Base-by-base conservation (phyloP, 179 eudicot species). In the Silene noctiflora region DNA sequence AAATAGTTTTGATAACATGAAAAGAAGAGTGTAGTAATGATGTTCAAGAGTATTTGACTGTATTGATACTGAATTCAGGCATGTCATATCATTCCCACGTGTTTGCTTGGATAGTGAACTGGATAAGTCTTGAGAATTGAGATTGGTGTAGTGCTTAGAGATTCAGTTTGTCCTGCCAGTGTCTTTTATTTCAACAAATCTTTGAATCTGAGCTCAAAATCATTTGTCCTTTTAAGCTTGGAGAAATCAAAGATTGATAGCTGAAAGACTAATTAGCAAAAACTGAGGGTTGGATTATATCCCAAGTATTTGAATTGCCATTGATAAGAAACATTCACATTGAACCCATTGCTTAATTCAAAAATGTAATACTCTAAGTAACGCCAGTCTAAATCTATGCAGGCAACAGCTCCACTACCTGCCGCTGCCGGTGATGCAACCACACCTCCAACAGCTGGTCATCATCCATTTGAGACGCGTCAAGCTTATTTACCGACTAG, bases 401-500 rank as follows among this genome's bases (percentile, higher is more conserved):
- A 84, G 86, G 82, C 74, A 68, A 79, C 76, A 71, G 68, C 24
- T 22, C 44, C 22, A 13, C 71, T 55, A 51, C 75, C 78, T 33
- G 56, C 55, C 29, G 51, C 76, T 27, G 62, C 73, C 10, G 13
- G 66, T 20, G 48, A 77, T 56, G 83, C 77, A 9, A 85, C 80
- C 79, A 77, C 69, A 60, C 77, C 79, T 82, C 79, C 77, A 65
- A 31, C 79, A 1, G 71, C 67, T 16, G 33, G 76, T 73, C 84
- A 76, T 75, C 83, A 69, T 76, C 80, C 77, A 29, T 78, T 76
- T 68, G 87, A 73, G 70, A 19, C 56, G 55, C 84, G 82, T 46
- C 79, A 68, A 56, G 61, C 69, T 60, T 78, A 76, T 69, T 66
- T 17, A 13, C 81, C 70, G 10, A 35, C 70, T 65, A 61, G 73